Evolutionary conservation across 2,329 filamentous ascomycete species (phyloP).

Genomic region (Arthroderma sp.): DNA sequence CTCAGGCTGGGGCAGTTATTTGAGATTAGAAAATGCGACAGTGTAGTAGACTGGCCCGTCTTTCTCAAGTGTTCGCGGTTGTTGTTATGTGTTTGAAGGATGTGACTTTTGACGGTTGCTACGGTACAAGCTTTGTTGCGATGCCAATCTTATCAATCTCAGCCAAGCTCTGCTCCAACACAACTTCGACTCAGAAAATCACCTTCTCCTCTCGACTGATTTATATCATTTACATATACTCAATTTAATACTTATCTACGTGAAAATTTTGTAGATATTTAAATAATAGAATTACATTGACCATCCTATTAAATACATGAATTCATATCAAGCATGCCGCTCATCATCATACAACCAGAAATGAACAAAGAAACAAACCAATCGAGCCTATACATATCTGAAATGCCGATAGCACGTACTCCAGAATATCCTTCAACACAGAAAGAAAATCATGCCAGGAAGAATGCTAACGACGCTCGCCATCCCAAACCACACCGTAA

Average conservation of each 20-base stretch:
- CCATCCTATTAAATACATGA: slow-evolving; percentile 1
- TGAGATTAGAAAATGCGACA: background rate
- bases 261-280: background rate
- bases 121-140: background rate
- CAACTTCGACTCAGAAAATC: background rate
- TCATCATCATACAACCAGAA: background rate
- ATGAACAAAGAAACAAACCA: background rate
- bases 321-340: background rate
- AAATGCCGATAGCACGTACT: background rate
- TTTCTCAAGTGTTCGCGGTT: background rate
- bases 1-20: background rate
- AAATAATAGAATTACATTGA: background rate
- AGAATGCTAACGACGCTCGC: background rate
- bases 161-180: background rate
- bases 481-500: background rate
- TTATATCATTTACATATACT: background rate
- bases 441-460: background rate
- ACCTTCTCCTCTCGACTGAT: background rate
- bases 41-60: background rate
- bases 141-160: background rate
- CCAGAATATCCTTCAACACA: background rate
- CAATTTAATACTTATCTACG: background rate
- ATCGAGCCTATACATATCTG: background rate
- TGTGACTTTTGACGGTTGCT: background rate
- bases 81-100: background rate